Conservation (phyloP, 305 asterid species). For the Fraxinus albicans region DNA sequence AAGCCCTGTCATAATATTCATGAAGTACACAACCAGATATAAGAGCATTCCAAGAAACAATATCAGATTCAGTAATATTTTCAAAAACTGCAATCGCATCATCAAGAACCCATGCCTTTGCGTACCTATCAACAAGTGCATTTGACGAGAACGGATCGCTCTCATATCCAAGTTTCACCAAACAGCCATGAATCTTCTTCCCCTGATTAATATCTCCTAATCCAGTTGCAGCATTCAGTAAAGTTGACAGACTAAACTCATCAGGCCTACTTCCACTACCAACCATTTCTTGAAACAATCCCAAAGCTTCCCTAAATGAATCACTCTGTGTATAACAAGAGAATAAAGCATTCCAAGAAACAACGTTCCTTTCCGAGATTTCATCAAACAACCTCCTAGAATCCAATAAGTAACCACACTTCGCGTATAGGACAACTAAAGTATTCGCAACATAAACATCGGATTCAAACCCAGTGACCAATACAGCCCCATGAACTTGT, state of each 20-base stretch:
- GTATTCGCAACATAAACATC: constrained; percentile 79
- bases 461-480: constrained; percentile 59
- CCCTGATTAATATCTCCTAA: constrained; percentile 59
- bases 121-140: constrained; percentile 88
- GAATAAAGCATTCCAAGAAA: constrained; percentile 77
- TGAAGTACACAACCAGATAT: constrained; percentile 75
- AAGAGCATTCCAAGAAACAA: constrained; percentile 85
- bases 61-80: constrained; percentile 55
- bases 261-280: constrained; percentile 59
- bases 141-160: constrained; percentile 71
- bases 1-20: constrained; percentile 46
- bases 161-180: constrained; percentile 71
- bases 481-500: constrained; percentile 67
- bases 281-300: constrained; percentile 65
- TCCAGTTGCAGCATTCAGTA: constrained; percentile 73
- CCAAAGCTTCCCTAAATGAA: constrained; percentile 56
- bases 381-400: constrained; percentile 72
- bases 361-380: constrained; percentile 68
- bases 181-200: constrained; percentile 64
- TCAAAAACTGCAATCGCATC: constrained; percentile 52
- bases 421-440: constrained; percentile 70
- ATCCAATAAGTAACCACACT: constrained; percentile 52
- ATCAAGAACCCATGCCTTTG: constrained; percentile 63
- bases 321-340: constrained; percentile 61
- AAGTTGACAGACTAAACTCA: constrained; percentile 71